Evolutionary conservation across 352 stramenopile genomes (phyloP).

Genomic region (Stramenopiles sp.): DNA sequence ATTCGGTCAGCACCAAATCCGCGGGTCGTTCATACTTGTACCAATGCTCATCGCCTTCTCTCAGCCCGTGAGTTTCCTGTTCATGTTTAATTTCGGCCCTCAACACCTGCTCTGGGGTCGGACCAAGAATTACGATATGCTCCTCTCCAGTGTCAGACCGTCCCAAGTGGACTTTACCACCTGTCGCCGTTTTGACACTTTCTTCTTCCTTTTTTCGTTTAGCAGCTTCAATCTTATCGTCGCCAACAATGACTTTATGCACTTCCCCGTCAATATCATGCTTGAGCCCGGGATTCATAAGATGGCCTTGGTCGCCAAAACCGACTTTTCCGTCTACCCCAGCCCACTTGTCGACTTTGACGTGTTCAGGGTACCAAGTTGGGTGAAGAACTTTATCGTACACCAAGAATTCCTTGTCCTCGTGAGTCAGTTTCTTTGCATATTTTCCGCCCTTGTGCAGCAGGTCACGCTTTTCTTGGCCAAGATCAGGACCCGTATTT

Average conservation of each 20-base stretch:
- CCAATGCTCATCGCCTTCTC: background rate
- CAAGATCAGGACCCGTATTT: background rate
- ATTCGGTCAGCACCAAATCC: background rate
- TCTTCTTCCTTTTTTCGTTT: constrained; percentile 46
- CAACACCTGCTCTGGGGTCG: background rate
- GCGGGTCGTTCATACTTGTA: background rate
- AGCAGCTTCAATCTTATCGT: constrained; percentile 26
- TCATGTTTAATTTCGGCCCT: background rate
- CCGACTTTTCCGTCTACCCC: background rate
- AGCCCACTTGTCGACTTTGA: constrained; percentile 29
- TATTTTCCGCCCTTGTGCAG: constrained; percentile 25
- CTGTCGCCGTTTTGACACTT: constrained; percentile 35
- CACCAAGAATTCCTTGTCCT: constrained; percentile 43
- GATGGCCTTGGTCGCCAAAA: constrained; percentile 11
- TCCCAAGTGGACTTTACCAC: constrained; percentile 16
- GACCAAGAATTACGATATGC: background rate
- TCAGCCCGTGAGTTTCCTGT: background rate
- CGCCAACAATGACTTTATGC: background rate
- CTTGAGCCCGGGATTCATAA: constrained; percentile 19
- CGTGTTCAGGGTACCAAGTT: constrained; percentile 36
- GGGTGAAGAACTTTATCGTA: constrained; percentile 48
- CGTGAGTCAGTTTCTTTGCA: constrained; percentile 30
- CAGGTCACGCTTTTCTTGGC: background rate
- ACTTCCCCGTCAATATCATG: background rate
- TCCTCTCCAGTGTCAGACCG: background rate